Percentiles rank a stretch among this genome's conserved stretches.
Conservation (phyloP, 257 asterid species). For the Coffea canephora region DNA sequence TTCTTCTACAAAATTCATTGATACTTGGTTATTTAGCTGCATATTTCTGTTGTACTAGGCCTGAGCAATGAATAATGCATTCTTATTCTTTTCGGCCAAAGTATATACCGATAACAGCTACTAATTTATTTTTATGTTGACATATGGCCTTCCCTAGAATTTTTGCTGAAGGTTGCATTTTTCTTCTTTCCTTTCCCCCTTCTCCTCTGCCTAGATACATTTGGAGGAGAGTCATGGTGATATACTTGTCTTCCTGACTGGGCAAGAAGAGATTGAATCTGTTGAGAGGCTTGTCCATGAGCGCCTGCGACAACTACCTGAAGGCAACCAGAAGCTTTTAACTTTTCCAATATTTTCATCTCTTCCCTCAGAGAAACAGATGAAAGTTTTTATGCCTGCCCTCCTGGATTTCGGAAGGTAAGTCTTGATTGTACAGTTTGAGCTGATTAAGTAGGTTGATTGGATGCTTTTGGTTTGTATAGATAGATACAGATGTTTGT, state of each 20-base stretch:
- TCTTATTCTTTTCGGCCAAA: not conserved
- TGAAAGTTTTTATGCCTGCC: constrained; percentile 86
- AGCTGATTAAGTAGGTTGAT: not conserved
- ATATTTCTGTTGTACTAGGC: not conserved
- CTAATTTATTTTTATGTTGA: not conserved
- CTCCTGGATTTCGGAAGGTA: constrained; percentile 90
- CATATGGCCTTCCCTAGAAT: constrained; percentile 1
- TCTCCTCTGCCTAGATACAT: constrained; percentile 39
- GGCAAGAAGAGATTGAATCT: constrained; percentile 98
- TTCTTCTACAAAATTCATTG: not conserved
- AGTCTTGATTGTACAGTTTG: constrained; percentile 18
- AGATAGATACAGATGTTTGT: not conserved
- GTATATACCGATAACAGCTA: not conserved
- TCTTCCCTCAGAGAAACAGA: constrained; percentile 94
- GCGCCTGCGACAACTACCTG: constrained; percentile 69
- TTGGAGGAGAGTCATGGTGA: constrained; percentile 88
- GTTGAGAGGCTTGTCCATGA: constrained; percentile 81
- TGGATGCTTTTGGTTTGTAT: not conserved
- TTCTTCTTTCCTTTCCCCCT: constrained; percentile 34
- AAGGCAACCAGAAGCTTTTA: constrained; percentile 60
- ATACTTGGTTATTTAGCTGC: not conserved
- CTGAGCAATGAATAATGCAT: not conserved
- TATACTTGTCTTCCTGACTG: constrained; percentile 92
- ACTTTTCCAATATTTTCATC: constrained; percentile 84
- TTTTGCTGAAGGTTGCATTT: constrained; percentile 7